phyloP scores from a whole-genome alignment of 2,329 filamentous ascomycete genomes.

The Xylariaceae sp. region DNA sequence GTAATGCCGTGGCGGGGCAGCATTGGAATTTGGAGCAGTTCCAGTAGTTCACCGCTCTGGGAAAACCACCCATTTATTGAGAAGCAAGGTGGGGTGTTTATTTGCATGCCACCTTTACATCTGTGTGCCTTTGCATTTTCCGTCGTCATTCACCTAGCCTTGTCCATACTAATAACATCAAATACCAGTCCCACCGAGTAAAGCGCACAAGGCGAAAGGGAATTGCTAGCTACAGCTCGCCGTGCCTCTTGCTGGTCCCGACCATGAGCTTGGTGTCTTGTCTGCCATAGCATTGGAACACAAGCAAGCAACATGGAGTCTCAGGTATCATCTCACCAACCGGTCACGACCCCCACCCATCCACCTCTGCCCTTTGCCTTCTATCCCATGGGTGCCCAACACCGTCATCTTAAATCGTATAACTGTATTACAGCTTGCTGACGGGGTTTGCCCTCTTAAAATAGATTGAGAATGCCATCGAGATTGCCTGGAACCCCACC shows the following conservation, averaged over 20 bases:
- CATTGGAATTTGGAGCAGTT: conserved; percentile 17
- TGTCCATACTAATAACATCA: conserved; percentile 1
- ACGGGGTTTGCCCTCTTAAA: conserved; percentile 17
- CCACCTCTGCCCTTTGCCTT: conserved; percentile 9
- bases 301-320: conserved; percentile 51
- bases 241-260: conserved; percentile 20
- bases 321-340: conserved; percentile 48
- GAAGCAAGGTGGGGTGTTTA: conserved; percentile 27
- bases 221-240: conserved; percentile 11
- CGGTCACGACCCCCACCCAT: conserved; percentile 20
- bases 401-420: not conserved
- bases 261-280: conserved; percentile 38
- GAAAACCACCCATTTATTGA: conserved; percentile 25
- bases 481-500: conserved; percentile 86
- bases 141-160: conserved; percentile 25
- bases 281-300: conserved; percentile 37
- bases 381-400: not conserved
- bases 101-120: conserved; percentile 26
- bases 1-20: conserved; percentile 24
- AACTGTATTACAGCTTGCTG: conserved; percentile 16
- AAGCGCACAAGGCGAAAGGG: not conserved
- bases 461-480: conserved; percentile 92
- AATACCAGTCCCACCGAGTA: not conserved
- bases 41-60: conserved; percentile 24
- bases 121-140: conserved; percentile 15